Evolutionary conservation across 2,329 filamentous ascomycete species (phyloP).

Genomic region (Podosphaera aphanis): DNA sequence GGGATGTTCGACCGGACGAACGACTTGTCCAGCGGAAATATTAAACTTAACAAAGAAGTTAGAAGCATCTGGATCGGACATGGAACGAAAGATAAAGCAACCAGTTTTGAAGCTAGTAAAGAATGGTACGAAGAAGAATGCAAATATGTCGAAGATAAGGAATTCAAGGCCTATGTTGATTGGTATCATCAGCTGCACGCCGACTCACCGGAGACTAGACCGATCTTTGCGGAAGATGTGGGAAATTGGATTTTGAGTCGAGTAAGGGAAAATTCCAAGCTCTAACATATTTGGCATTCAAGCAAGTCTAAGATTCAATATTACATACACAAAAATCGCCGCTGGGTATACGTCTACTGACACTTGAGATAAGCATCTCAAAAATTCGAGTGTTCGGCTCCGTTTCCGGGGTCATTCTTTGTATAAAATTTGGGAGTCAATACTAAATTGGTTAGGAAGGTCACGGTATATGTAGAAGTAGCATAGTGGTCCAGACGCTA

Average conservation of each 20-base stretch:
- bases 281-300: conserved; percentile 1
- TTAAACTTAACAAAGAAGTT: conserved; percentile 29
- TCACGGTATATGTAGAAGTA: too few relatives aligned
- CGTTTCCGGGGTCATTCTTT: too few relatives aligned
- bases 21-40: conserved; percentile 31
- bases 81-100: conserved; percentile 50
- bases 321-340: too few relatives aligned
- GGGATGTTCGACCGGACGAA: conserved; percentile 53
- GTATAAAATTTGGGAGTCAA: too few relatives aligned
- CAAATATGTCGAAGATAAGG: conserved; percentile 35
- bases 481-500: too few relatives aligned
- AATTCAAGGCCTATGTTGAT: conserved; percentile 51
- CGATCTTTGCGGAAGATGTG: conserved; percentile 29
- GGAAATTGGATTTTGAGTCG: conserved; percentile 40
- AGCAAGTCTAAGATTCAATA: too few relatives aligned
- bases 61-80: conserved; percentile 48
- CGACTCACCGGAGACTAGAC: conserved; percentile 21
- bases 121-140: conserved; percentile 34
- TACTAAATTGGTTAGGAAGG: too few relatives aligned
- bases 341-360: too few relatives aligned
- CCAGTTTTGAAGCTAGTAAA: conserved; percentile 40
- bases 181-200: conserved; percentile 54
- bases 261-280: conserved; percentile 5
- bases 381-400: too few relatives aligned
- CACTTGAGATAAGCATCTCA: too few relatives aligned